Evolutionary conservation across 78 protist genomes (phyloP), one percentile per base, ranked within the genome.

Genomic region (Goniomonas avonlea): DNA sequence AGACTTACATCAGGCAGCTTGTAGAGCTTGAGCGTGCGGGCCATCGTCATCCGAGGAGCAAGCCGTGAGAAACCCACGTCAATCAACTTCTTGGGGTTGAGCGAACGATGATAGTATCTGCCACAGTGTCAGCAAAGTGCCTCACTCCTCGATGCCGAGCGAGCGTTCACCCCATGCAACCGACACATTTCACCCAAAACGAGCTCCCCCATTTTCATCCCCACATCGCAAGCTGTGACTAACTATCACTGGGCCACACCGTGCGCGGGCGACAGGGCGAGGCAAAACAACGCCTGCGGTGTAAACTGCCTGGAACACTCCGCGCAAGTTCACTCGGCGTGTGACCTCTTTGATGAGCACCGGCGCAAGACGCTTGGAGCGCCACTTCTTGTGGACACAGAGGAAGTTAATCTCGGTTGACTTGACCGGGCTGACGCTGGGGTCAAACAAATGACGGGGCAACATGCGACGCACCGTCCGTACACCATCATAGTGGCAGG

Each of bases 301-400:
- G 50, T 58, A 63, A 7, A 66, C 73, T 0, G 58, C 84, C 61
- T 93, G 96, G 88, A 91, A 94, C 66, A 90, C 80, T 34, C 94
- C 92, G 9, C 58, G 17, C 15, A 76, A 45, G 77, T 98, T 91
- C 68, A 94, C 97, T 11, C 97, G 81, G 11, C 99, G 82, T 0
- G 99, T 98, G 55, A 96, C 81, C 85, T 98, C 99, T 45, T 85
- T 82, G 89, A 98, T 98, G 31, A 98, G 90, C 18, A 93, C 91
- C 1, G 98, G 98, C n/a, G 97, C 98, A 9, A 69, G 45, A 2
- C 60, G 77, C 79, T 55, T 55, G 53, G 68, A 50, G 35, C 99
- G 85, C 32, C 94, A 81, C 77, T 80, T 82, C 89, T 94, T 92
- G 85, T 96, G 95, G 23, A 94, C 97, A 73, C 99, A 98, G 25